Conservation (phyloP, 495 filamentous ascomycete species). For the Amphirosellinia nigrospora region DNA sequence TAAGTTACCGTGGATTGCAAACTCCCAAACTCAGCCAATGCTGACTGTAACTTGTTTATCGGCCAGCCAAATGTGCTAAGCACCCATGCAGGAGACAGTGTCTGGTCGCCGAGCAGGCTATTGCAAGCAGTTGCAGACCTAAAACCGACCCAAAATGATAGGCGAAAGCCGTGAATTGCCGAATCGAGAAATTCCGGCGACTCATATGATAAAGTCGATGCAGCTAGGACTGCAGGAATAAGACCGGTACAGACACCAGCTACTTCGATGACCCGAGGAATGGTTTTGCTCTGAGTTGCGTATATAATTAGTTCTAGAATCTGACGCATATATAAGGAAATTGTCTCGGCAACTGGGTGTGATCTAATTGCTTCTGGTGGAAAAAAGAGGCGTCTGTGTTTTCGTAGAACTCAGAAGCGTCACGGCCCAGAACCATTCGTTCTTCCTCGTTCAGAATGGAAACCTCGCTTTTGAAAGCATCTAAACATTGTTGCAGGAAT, state of each 20-base stretch:
- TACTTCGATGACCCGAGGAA: conserved; percentile 18
- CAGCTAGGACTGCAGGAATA: conserved; percentile 20
- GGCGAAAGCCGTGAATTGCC: conserved; percentile 17
- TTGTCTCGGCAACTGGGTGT: conserved; percentile 25
- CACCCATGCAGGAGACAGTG: neutral
- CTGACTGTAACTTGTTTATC: neutral
- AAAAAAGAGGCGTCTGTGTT: conserved; percentile 17
- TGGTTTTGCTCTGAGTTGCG: neutral
- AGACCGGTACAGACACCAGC: conserved; percentile 27
- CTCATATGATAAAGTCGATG: conserved; percentile 18
- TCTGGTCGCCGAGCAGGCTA: neutral
- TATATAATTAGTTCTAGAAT: conserved; percentile 23
- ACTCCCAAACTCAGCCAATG: neutral
- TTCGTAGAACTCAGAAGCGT: conserved; percentile 13
- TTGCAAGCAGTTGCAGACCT: conserved; percentile 15
- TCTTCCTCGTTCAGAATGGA: neutral
- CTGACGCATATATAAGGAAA: conserved; percentile 25
- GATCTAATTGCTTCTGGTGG: conserved; percentile 15
- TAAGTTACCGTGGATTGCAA: neutral
- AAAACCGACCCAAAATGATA: conserved; percentile 25
- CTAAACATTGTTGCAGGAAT: conserved; percentile 7
- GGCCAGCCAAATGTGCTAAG: conserved; percentile 11
- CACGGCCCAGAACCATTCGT: conserved; percentile 8
- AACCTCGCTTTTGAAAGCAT: neutral
- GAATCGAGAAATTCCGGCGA: conserved; percentile 20